Evolutionary conservation across 2,329 filamentous ascomycete species (phyloP).

Genomic region (Tolypocladium amazonense): DNA sequence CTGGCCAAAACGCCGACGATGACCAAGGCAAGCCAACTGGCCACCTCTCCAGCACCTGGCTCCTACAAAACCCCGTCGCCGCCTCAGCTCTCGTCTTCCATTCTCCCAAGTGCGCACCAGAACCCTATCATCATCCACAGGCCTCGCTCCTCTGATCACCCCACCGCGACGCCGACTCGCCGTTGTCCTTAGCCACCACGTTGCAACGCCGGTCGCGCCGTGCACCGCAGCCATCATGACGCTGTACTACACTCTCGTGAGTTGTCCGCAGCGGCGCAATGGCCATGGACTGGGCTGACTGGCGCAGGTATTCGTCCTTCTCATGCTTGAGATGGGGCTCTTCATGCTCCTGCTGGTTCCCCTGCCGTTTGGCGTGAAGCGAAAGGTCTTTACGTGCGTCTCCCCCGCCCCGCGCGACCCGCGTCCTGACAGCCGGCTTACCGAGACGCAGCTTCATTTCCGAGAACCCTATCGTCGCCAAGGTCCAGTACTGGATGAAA

Average conservation of each 20-base stretch:
- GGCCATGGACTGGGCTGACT: constrained; percentile 8
- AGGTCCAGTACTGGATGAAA: constrained; percentile 95
- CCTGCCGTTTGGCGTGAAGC: constrained; percentile 75
- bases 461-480: constrained; percentile 72
- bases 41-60: constrained; percentile 14
- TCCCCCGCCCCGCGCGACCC: background rate
- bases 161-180: background rate
- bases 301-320: constrained; percentile 66
- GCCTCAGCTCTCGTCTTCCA: background rate
- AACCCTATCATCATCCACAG: background rate
- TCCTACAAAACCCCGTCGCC: background rate
- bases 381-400: constrained; percentile 69
- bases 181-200: background rate
- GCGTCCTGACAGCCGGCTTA: background rate
- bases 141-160: background rate
- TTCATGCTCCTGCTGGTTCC: constrained; percentile 76
- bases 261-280: constrained; percentile 8
- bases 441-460: constrained; percentile 67
- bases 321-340: constrained; percentile 73
- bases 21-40: constrained; percentile 13
- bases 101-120: background rate
- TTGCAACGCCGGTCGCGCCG: background rate
- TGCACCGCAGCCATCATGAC: constrained; percentile 34
- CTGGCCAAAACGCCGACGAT: background rate
- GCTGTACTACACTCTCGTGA: constrained; percentile 46